phyloP scores from a whole-genome alignment of 1,284 basidiomycete species.

The Ustilago xerochloae region DNA sequence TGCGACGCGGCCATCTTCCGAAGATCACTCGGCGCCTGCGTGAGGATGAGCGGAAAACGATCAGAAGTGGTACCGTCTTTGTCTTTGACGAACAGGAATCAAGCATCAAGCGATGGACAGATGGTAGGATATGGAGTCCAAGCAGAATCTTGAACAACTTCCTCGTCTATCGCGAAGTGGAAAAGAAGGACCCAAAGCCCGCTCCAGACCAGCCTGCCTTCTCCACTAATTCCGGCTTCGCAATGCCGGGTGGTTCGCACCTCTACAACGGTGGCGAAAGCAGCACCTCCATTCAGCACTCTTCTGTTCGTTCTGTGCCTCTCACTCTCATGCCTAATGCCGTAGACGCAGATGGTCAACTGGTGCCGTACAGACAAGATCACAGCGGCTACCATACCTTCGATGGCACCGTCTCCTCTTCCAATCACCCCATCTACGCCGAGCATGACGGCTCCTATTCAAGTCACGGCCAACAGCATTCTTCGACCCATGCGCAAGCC shows the following conservation, averaged over 20 bases:
- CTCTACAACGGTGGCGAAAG: slow-evolving; percentile 4
- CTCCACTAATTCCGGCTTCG: slow-evolving; percentile 20
- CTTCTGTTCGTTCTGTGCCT: slow-evolving; percentile 28
- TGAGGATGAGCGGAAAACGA: slow-evolving; percentile 88
- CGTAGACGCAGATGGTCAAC: slow-evolving; percentile 23
- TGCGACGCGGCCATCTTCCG: slow-evolving; percentile 86
- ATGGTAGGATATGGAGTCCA: slow-evolving; percentile 92
- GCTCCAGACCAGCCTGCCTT: slow-evolving; percentile 33
- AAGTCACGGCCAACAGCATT: slow-evolving; percentile 6
- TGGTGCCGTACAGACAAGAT: slow-evolving; percentile 27
- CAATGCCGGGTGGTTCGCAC: slow-evolving; percentile 6
- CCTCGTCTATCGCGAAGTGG: slow-evolving; percentile 72
- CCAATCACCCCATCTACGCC: slow-evolving; percentile 19
- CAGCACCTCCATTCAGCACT: slow-evolving; percentile 3
- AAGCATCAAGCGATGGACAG: slow-evolving; percentile 98
- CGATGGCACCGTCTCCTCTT: slow-evolving; percentile 17
- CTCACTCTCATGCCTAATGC: slow-evolving; percentile 31
- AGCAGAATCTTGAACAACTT: slow-evolving; percentile 93
- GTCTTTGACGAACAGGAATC: slow-evolving; percentile 98
- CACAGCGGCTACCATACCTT: slow-evolving; percentile 10
- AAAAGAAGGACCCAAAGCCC: slow-evolving; percentile 52
- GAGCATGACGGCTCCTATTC: slow-evolving; percentile 26
- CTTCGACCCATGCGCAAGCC: slow-evolving; percentile 32
- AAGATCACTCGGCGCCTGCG: slow-evolving; percentile 92
- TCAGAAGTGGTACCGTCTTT: slow-evolving; percentile 92